Percentiles rank a stretch among this genome's conserved stretches.
Conservation (phyloP, 805 yeast species). For the Candida hispaniensis region DNA sequence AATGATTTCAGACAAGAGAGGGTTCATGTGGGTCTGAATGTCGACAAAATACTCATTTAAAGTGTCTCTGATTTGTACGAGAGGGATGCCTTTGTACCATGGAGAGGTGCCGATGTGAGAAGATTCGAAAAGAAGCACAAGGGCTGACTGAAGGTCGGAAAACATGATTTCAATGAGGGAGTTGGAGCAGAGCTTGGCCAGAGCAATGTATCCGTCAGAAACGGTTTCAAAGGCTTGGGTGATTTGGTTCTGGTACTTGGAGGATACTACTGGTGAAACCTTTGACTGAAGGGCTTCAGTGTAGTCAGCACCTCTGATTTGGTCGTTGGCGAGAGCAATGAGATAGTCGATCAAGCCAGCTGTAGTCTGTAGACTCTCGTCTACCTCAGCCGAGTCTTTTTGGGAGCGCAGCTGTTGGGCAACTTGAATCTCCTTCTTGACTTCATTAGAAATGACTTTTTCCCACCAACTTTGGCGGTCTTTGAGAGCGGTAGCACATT, state of each 20-base stretch:
- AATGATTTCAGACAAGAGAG: slow-evolving; percentile 44
- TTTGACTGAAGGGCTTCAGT: slow-evolving; percentile 60
- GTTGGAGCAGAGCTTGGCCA: slow-evolving; percentile 53
- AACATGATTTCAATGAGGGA: slow-evolving; percentile 51
- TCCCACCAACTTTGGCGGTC: slow-evolving; percentile 57
- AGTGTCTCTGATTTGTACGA: slow-evolving; percentile 58
- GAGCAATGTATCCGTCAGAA: slow-evolving; percentile 70
- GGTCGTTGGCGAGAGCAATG: slow-evolving; percentile 78
- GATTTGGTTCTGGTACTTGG: slow-evolving; percentile 50
- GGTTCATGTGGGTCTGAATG: slow-evolving; percentile 41
- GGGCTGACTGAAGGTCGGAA: slow-evolving; percentile 58
- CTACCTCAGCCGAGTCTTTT: slow-evolving; percentile 23
- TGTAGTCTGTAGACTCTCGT: slow-evolving; percentile 34
- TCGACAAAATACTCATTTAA: slow-evolving; percentile 66
- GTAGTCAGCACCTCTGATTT: slow-evolving; percentile 57
- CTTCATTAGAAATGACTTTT: slow-evolving; percentile 43
- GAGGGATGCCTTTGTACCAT: slow-evolving; percentile 56
- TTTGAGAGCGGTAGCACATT: slow-evolving; percentile 51
- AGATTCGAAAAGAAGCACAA: slow-evolving; percentile 46
- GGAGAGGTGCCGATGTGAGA: slow-evolving; percentile 38
- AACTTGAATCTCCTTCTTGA: slow-evolving; percentile 27
- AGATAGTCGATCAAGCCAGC: slow-evolving; percentile 74
- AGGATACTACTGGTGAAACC: slow-evolving; percentile 54
- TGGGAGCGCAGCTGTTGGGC: slow-evolving; percentile 26
- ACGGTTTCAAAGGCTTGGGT: slow-evolving; percentile 47